Base-by-base conservation (phyloP, 139 green algal genomes). In the Astrephomene gubernaculifera region DNA sequence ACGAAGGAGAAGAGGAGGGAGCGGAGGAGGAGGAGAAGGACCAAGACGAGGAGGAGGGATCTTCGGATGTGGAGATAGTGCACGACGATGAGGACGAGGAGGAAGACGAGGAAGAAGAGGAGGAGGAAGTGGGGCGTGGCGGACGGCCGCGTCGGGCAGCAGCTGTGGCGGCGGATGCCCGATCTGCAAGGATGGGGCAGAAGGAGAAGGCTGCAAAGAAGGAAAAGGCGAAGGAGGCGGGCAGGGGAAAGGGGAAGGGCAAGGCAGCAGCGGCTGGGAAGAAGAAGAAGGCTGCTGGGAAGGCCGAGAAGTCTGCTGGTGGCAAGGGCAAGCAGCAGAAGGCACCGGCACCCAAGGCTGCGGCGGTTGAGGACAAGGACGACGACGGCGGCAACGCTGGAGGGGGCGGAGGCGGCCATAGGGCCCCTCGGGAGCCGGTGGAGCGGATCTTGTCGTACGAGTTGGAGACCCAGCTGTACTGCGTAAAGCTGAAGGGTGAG, bases 401-500 rank as follows among this genome's bases (percentile, higher is more conserved):
- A 67, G 45, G 14, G 29, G 44, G 9, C 19, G 17, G n/a, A 19
- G 24, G 71, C 35, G 57, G 86, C 71, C 27, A 10, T 35, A 64
- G 70, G 57, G 38, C 4, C 57, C 44, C 45, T 19, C 35, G 4
- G 0, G 83, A 41, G 72, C 68, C 73, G 35, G 70, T 90, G 54
- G 75, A 90, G 54, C 64, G 65, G 27, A 69, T 90, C 19, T 80
- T 92, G 45, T 53, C 44, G 27, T 72, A 78, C 29, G 79, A 90
- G 24, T 25, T 31, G 2, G 31, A 81, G 1, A 86, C 81, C 27
- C 60, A 89, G 25, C 43, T 87, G 41, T 92, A 89, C 72, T 78
- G 86, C 19, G 87, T 93, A 35, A 96, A 96, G 85, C 88, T 94
- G 68, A 69, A 90, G 41, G 93, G 93, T 94, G 86, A 25, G 85